Conservation (phyloP, 1,284 basidiomycete species). For the Acaromyces ingoldii region DNA sequence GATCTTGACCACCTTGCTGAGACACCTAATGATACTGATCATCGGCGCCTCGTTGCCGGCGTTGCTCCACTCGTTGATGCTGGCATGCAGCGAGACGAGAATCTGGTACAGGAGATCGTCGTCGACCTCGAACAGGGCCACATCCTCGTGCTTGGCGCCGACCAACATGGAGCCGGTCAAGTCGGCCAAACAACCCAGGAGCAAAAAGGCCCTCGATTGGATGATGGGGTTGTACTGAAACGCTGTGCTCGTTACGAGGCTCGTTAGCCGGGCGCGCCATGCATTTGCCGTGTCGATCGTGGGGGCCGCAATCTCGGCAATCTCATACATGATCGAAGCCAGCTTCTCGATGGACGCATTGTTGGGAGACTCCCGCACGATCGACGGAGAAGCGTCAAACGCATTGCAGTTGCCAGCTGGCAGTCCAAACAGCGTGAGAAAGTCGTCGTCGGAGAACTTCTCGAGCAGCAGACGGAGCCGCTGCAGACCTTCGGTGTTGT, state of each 20-base stretch:
- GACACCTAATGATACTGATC: constrained; percentile 46
- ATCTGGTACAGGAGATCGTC: constrained; percentile 85
- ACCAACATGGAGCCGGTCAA: constrained; percentile 39
- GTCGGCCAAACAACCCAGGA: constrained; percentile 70
- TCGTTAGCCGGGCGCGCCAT: constrained; percentile 91
- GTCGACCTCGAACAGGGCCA: constrained; percentile 56
- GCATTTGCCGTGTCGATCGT: constrained; percentile 69
- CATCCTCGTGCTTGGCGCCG: neutral
- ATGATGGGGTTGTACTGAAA: constrained; percentile 87
- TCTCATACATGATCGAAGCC: constrained; percentile 35
- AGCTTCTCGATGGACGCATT: constrained; percentile 38
- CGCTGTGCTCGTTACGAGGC: constrained; percentile 80
- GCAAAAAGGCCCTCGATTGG: constrained; percentile 81
- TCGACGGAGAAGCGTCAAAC: constrained; percentile 21
- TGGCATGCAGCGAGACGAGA: constrained; percentile 62
- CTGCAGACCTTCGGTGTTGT: constrained; percentile 9
- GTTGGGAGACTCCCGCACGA: constrained; percentile 33
- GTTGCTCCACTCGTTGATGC: constrained; percentile 43
- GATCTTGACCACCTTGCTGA: constrained; percentile 44
- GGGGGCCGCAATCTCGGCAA: constrained; percentile 39
- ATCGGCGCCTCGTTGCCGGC: constrained; percentile 39
- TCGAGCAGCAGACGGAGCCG: constrained; percentile 31
- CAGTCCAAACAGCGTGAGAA: constrained; percentile 34
- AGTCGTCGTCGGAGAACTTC: constrained; percentile 30
- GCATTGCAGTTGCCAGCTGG: constrained; percentile 17